These are phyloP conservation scores for Silene noctiflora DNA, from an alignment of 179 eudicot genomes.

Conservation along the genomic window DNA sequence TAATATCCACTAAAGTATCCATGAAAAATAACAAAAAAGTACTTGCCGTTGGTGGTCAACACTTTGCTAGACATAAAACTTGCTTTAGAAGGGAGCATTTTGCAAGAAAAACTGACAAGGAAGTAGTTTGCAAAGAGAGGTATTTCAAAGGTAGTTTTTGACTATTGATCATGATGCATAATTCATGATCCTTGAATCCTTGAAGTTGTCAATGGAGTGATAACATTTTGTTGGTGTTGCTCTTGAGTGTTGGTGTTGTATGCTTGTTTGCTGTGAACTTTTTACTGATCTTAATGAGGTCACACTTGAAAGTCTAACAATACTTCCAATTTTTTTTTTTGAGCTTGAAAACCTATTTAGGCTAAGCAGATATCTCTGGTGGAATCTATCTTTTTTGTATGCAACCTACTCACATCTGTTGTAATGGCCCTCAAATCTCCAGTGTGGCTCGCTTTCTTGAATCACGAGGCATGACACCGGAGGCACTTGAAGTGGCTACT, in stretches of 20 bases:
- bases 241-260: not conserved
- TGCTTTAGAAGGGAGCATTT: not conserved
- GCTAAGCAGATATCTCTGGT: not conserved
- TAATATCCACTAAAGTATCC: not conserved
- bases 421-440: constrained; percentile 15
- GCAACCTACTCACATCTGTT: constrained; percentile 1
- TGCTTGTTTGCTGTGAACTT: not conserved
- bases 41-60: not conserved
- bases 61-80: not conserved
- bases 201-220: too few species aligned
- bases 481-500: constrained; percentile 89
- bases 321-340: not conserved
- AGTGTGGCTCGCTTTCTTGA: constrained; percentile 95
- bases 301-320: not conserved
- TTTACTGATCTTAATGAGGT: not conserved
- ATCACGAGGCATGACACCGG: constrained; percentile 84
- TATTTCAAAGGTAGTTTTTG: not conserved
- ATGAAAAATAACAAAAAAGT: not conserved
- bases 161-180: not conserved
- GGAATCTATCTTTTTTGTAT: not conserved
- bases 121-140: not conserved
- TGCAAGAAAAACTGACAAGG: not conserved
- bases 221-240: not conserved
- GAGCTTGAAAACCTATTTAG: not conserved
- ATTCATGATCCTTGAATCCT: too few species aligned